Base-by-base conservation (phyloP, 495 filamentous ascomycete genomes). In the Cercophora sp. region DNA sequence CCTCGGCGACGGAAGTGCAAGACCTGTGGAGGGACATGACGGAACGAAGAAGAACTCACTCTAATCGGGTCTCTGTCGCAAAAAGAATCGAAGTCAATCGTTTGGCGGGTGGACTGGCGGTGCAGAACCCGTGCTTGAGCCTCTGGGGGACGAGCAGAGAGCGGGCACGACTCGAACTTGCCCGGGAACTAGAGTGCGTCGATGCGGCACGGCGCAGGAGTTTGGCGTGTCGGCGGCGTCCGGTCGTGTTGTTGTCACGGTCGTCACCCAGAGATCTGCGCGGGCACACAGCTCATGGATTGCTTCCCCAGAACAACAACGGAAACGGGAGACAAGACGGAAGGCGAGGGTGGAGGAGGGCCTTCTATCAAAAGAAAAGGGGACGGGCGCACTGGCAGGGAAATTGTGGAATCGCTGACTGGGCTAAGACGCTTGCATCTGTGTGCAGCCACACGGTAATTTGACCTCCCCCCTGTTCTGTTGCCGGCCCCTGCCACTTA, bases 371-470 rank as follows among this genome's bases (percentile, higher is more conserved):
- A 22, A 23, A 19, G 24, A 23, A 47, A 47, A 47, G 34, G 44
- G 44, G 24, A 41, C 46, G 18, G 5, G 34, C 29, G 24, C 23
- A 13, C 48, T 51, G 25, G 43, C 44, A 47, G 44, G 44, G 44
- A 47, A 47, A 47, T 47, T 47, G 44, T 47, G 44, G 44, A 47
- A 47, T 31, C 44, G 42, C 42, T 26, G 42, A 29, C 31, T 22
- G 44, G 27, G 44, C 44, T 47, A 47, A 34, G 44, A 16, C 26
- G 44, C 44, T 20, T 47, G 44, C 26, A 47, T 47, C 25, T 29
- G 24, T 15, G 43, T 18, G 29, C 18, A 19, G 44, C 26, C 44
- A 47, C 44, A 47, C 26, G 44, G 44, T 47, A 47, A 47, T 31
- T 47, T 47, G 44, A 34, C 44, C 44, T 34, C 44, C 16, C 44